Evolutionary conservation across 2,329 filamentous ascomycete genomes (phyloP).

Genomic region (Penicillium sp.): DNA sequence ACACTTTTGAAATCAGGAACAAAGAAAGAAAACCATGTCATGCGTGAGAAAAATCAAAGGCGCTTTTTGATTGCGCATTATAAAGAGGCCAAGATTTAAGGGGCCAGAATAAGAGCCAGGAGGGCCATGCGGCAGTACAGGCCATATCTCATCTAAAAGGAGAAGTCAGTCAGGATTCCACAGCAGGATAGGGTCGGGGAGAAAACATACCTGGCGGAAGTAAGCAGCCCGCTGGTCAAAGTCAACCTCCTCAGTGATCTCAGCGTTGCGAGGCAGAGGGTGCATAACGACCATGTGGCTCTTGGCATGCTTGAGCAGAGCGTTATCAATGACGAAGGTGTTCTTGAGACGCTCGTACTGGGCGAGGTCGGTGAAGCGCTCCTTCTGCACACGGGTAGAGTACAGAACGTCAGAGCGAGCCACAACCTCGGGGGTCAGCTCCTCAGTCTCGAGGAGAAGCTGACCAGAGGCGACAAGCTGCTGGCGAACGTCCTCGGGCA

Average conservation of each 20-base stretch:
- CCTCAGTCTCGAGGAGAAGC: slow-evolving; percentile 71
- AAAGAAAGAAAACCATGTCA: slow-evolving; percentile 22
- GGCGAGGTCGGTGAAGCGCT: slow-evolving; percentile 78
- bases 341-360: slow-evolving; percentile 88
- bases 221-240: slow-evolving; percentile 96
- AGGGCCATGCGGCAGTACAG: slow-evolving; percentile 98
- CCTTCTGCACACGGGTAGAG: slow-evolving; percentile 95
- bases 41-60: slow-evolving; percentile 25
- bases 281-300: slow-evolving; percentile 92
- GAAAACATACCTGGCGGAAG: slow-evolving; percentile 87
- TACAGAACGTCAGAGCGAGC: slow-evolving; percentile 88
- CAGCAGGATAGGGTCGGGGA: background rate
- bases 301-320: slow-evolving; percentile 87
- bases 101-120: slow-evolving; percentile 84
- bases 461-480: slow-evolving; percentile 72
- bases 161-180: slow-evolving; percentile 42
- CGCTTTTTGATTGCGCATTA: slow-evolving; percentile 18
- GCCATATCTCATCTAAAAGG: slow-evolving; percentile 84
- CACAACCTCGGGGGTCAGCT: slow-evolving; percentile 83
- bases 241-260: slow-evolving; percentile 94
- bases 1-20: slow-evolving; percentile 32
- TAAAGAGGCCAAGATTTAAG: slow-evolving; percentile 29
- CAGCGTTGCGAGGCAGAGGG: slow-evolving; percentile 87
- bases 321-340: slow-evolving; percentile 85
- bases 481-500: slow-evolving; percentile 73